phyloP scores from a whole-genome alignment of 2,329 filamentous ascomycete genomes.

The Westerdykella sp. region DNA sequence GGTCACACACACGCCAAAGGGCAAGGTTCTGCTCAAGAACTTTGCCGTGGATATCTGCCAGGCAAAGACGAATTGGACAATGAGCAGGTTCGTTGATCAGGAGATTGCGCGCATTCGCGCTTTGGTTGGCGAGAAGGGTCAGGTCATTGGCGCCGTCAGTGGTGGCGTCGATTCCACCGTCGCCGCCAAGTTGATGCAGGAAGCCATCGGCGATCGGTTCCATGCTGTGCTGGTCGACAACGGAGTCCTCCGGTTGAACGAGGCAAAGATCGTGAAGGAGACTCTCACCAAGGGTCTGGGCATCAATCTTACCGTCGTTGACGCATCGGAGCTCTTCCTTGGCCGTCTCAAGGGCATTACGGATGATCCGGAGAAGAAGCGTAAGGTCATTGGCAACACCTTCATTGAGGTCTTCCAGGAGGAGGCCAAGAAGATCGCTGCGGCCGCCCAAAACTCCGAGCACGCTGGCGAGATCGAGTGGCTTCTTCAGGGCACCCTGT shows the following conservation, averaged over 20 bases:
- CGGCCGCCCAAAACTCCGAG: constrained; percentile 59
- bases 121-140: constrained; percentile 73
- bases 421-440: constrained; percentile 69
- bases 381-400: constrained; percentile 80
- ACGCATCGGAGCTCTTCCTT: constrained; percentile 75
- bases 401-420: constrained; percentile 81
- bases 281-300: constrained; percentile 72
- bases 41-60: constrained; percentile 79
- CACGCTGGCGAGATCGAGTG: constrained; percentile 73
- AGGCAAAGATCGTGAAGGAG: constrained; percentile 74
- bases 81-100: constrained; percentile 74
- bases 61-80: constrained; percentile 72
- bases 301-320: constrained; percentile 84
- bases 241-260: constrained; percentile 77
- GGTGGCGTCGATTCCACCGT: constrained; percentile 90
- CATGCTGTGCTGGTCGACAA: constrained; percentile 82
- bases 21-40: constrained; percentile 68
- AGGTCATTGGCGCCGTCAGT: constrained; percentile 73
- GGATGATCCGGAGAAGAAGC: constrained; percentile 74
- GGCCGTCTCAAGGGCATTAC: constrained; percentile 64
- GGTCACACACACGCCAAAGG: constrained; percentile 65
- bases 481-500: constrained; percentile 82
- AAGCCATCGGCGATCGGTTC: constrained; percentile 81
- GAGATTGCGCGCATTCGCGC: constrained; percentile 75
- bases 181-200: constrained; percentile 75